A percentile compares a stretch with the other conserved stretches of the same genome.
phyloP scores from a whole-genome alignment of 192 early-diverging fungal species.

The Linnemannia hyalina region DNA sequence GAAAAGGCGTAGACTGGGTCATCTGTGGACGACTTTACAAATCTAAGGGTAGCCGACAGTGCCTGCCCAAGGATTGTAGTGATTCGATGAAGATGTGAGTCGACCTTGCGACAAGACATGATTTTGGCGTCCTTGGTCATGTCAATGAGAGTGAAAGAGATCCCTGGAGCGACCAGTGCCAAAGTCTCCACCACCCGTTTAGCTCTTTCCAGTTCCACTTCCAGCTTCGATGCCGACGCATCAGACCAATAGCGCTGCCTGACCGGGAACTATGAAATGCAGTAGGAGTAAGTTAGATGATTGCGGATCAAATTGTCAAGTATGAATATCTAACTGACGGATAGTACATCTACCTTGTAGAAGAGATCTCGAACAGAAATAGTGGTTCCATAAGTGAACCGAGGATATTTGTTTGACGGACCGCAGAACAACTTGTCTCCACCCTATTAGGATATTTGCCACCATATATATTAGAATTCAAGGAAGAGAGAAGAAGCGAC shows the following conservation, averaged over 20 bases:
- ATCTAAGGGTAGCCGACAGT: conserved; percentile 35
- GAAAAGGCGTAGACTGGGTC: conserved; percentile 19
- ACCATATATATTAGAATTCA: not conserved
- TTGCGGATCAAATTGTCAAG: not conserved
- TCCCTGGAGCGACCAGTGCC: conserved; percentile 55
- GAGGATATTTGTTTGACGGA: conserved; percentile 35
- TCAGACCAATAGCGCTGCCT: conserved; percentile 62
- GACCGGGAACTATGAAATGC: conserved; percentile 65
- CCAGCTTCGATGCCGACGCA: conserved; percentile 35
- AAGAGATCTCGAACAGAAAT: conserved; percentile 75
- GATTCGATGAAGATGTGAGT: conserved; percentile 34
- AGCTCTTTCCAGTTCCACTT: conserved; percentile 63
- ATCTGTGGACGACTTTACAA: not conserved
- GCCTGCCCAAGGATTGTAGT: conserved; percentile 63
- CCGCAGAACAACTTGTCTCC: conserved; percentile 64
- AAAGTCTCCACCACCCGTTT: conserved; percentile 65
- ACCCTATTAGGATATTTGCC: conserved; percentile 53
- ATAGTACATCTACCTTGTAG: conserved; percentile 64
- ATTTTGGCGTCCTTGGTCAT: conserved; percentile 45
- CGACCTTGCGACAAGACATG: conserved; percentile 53
- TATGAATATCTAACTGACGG: too few species aligned
- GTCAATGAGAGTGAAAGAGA: conserved; percentile 59
- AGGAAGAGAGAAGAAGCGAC: too few species aligned
- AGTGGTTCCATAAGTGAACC: conserved; percentile 67
- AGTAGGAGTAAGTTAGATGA: not conserved